Evolutionary conservation across 176 grass and related monocot genomes (phyloP), one percentile per base, ranked within the genome.

Genomic region (Carex parvula): DNA sequence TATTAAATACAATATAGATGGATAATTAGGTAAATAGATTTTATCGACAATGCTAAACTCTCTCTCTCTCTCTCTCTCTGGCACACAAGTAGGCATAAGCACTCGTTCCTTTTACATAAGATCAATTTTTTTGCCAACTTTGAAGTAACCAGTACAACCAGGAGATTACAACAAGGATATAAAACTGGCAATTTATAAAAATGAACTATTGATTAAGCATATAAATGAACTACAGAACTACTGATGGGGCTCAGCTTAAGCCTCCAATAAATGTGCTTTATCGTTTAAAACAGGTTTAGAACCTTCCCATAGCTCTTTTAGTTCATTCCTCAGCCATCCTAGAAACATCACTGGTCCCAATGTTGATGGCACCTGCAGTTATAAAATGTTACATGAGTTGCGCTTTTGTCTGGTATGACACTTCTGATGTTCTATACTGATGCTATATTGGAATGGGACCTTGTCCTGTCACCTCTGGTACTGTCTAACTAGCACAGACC

Each of bases 261-360:
- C 83, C 84, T 92, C 96, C 87, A 94, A 53, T 72, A 90, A 87
- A 93, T 88, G 93, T 85, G 93, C 70, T 80, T 99, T 94, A 16
- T 99, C 97, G 18, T 85, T 94, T 53, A 84, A 79, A 82, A 90
- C 86, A 55, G 79, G 72, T 37, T 11, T 81, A 2, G 88, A 89
- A 70, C 97, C 97, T 89, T 95, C 91, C 97, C 97, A 95, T 42
- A 94, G 55, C 82, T 99, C 96, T 85, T 86, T 87, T 29, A 96
- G 72, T 73, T 99, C 93, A 81, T 99, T 93, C 86, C 90, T 89
- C 84, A 88, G 84, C 93, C 93, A 99, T 85, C 89, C 92, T 88
- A 94, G 50, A 84, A 89, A 99, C 79, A 96, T 82, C 8, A 99
- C 90, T 30, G 97, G 97, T 7, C 97, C 97, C 55, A 99, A 81